Base-by-base conservation (phyloP, 2,329 filamentous ascomycete species). In the Fusarium phyllophilum region DNA sequence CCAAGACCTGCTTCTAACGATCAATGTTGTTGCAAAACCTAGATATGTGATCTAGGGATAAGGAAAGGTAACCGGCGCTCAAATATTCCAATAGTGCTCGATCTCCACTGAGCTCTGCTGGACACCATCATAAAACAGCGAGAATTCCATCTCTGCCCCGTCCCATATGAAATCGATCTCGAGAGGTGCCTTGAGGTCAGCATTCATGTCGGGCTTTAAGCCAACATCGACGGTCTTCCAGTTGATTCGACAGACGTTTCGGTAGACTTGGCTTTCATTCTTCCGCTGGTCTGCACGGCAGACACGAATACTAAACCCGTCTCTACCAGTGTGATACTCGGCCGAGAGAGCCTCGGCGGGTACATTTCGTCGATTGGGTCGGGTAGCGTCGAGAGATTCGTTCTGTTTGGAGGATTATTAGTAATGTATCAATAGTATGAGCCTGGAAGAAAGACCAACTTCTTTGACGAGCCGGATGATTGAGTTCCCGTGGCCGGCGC, bases 401-500 rank as follows among this genome's bases (percentile, higher is more conserved):
- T 39, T 45, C 64, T 67, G 38, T 38, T 31, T 15, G 17, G 6
- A 18, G 31, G 5, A 56, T 10, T 18, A 1, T 38, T 12, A 55
- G 24, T 45, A 5, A 45, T 20, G 15, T 24, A 9, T 1, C 4
- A 7, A 20, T 18, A 31, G 15, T 3, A n/a, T 31, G 4, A 10
- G 10, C 42, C 26, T 18, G 11, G 10, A 45, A 2, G 10, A 11
- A 9, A 26, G 5, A 14, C 26, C 1, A 31, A 66, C 52, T 24
- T 46, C 18, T 0, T 3, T 1, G 0, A 55, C n/a, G 20, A 68
- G 54, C 66, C 62, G 67, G 2, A 10, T 7, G 18, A 51, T 11
- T 13, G 31, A 22, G 6, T n/a, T 17, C 3, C 22, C 31, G 7
- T 1, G 3, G 8, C 4, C 3, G 4, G 8, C 5, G 4, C 20